phyloP scores from a whole-genome alignment of 2,329 filamentous ascomycete genomes.

The Berkeleyomyces rouxiae region DNA sequence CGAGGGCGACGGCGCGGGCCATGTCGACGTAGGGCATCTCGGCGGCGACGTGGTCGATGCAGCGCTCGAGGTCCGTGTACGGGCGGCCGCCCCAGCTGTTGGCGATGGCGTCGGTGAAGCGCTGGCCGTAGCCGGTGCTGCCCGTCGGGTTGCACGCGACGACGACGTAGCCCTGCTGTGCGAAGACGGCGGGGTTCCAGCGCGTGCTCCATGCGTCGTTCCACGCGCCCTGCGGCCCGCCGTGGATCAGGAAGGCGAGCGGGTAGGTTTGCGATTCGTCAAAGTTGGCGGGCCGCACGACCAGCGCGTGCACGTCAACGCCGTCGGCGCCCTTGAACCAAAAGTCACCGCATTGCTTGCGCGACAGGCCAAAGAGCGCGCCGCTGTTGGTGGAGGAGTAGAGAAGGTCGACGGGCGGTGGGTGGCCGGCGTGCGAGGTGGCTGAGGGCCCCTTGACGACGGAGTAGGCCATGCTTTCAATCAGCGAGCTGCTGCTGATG shows the following conservation, averaged over 20 bases:
- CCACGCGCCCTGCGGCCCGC: conserved; percentile 67
- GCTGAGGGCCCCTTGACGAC: conserved; percentile 34
- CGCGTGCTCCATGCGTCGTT: conserved; percentile 60
- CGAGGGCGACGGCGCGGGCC: conserved; percentile 51
- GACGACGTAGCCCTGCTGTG: conserved; percentile 74
- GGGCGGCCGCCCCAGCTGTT: conserved; percentile 73
- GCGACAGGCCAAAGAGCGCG: conserved; percentile 47
- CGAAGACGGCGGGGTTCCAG: conserved; percentile 77
- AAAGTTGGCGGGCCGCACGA: conserved; percentile 47
- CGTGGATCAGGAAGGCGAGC: conserved; percentile 64
- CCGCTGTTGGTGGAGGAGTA: conserved; percentile 52
- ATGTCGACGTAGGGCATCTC: conserved; percentile 54
- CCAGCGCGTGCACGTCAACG: conserved; percentile 49
- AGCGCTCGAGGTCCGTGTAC: conserved; percentile 65
- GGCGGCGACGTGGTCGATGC: conserved; percentile 55
- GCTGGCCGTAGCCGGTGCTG: conserved; percentile 67
- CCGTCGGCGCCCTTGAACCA: conserved; percentile 32
- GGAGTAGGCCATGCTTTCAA: conserved; percentile 56
- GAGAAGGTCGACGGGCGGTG: conserved; percentile 20
- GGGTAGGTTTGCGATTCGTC: conserved; percentile 58
- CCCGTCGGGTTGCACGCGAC: conserved; percentile 73
- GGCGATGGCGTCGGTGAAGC: conserved; percentile 58
- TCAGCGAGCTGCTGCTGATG: conserved; percentile 48
- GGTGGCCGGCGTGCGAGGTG: conserved; percentile 19
- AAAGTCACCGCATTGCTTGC: conserved; percentile 47